Percentiles rank a stretch among this genome's conserved stretches.
Conservation (phyloP, 2,329 filamentous ascomycete species). For the Colletotrichum euphorbiae region DNA sequence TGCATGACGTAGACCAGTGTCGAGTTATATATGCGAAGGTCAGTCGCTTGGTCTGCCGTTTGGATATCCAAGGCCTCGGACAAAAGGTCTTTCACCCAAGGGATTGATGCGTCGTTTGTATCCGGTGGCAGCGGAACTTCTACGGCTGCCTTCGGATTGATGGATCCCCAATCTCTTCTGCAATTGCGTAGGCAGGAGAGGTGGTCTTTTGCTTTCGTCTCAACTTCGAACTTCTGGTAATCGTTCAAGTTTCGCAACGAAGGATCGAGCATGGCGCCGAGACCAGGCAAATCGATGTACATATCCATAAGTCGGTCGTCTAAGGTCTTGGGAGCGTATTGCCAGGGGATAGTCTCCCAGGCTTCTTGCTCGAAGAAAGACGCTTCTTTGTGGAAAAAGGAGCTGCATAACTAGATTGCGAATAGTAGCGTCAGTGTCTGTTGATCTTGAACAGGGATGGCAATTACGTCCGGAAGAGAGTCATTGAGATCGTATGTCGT, state of each 20-base stretch:
- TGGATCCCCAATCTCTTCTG: constrained; percentile 6
- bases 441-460: no score
- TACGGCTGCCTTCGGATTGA: neutral
- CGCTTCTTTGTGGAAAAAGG: constrained; percentile 1
- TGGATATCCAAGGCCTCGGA: constrained; percentile 2
- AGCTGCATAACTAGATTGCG: constrained; percentile 16
- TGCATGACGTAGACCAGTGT: constrained; percentile 16
- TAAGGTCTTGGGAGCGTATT: neutral
- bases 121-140: neutral
- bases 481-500: constrained; percentile 21
- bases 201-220: neutral
- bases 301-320: constrained; percentile 21
- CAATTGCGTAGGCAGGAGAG: neutral
- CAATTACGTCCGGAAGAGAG: constrained; percentile 25
- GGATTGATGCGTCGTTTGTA: neutral
- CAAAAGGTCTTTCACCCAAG: neutral
- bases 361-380: constrained; percentile 17
- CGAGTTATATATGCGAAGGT: constrained; percentile 29
- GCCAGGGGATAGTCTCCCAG: constrained; percentile 27
- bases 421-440: neutral
- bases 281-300: constrained; percentile 11
- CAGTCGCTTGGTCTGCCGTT: neutral
- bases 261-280: neutral
- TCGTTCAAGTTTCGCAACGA: neutral
- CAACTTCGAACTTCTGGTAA: neutral